Base-by-base conservation (phyloP, 257 asterid species). In the Nicotiana benthamiana region DNA sequence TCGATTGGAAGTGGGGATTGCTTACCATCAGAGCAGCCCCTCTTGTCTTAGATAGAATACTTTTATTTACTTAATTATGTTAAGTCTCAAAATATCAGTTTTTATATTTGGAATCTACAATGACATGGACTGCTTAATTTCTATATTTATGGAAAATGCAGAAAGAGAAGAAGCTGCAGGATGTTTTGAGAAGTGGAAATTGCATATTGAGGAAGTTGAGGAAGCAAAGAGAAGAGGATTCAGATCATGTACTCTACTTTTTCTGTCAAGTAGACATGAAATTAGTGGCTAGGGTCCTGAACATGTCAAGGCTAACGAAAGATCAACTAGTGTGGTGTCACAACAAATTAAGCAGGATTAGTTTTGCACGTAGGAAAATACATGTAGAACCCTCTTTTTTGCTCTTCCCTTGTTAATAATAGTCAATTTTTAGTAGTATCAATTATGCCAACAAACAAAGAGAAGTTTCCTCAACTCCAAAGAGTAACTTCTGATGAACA, bases 241-340 rank as follows among this genome's bases (percentile, higher is more conserved):
- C 90, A 22, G 95, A 92, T 83, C 96, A 90, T 83, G 97, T 88
- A 59, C 92, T 94, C 1, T 86, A 83, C 80, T 94, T 93, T 63
- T 94, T 94, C 85, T 87, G 96, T 1, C 97, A 94, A 81, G 96
- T 92, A 66, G 97, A 94, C 63, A 85, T 91, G 98, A 94, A 88
- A 66, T 86, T 96, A 83, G 97, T 96, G 34, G 81, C 87, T 68
- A 88, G 98, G 72, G 98, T 94, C 12, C 82, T 96, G 75, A 94
- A 89, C 77, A 90, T 92, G 94, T 82, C 93, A 36, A 96, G 85
- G 81, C 27, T 94, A 79, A 92, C 92, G 0, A 89, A 83, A 22
- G 98, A 94, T 1, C 99, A 94, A 40, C 40, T 96, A 80, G 54
- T 89, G 0, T 96, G 98, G 99, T 96, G 98, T 82, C 88, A 77